Base-by-base conservation (phyloP, 2,329 filamentous ascomycete genomes). In the Xylariales sp. region DNA sequence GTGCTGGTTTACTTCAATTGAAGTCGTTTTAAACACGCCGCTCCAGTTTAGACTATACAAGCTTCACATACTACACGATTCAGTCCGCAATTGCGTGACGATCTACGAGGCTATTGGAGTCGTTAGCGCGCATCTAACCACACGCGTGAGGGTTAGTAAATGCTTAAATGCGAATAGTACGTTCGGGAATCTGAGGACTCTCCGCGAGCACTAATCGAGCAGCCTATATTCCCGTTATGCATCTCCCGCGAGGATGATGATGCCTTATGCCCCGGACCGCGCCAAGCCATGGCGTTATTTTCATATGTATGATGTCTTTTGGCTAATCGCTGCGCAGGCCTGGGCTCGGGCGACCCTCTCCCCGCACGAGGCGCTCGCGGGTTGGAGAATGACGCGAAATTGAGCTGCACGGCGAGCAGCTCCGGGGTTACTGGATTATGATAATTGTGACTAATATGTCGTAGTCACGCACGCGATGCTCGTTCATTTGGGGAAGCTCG, bases 231-330 rank as follows among this genome's bases (percentile, higher is more conserved):
- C 9, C 49, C 43, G 32, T 7, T 43, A 52, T 28, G 32, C n/a
- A 23, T 36, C 18, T n/a, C 23, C 18, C 9, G 36, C 56, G 23
- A 56, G 48, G 41, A 52, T 59, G 45, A 48, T 30, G 63, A 63
- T 54, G 41, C 12, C 32, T 39, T 39, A 54, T 60, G 60, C 62
- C 59, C 62, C 43, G 48, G 56, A 67, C 53, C 30, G 55, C 61
- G 75, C 75, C 75, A 76, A 76, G 75, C 65, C 64, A 76, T 76
- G 74, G 62, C 75, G 74, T 75, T 76, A 76, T 76, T 75, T 75
- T 69, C 63, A 71, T 73, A 71, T 72, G 48, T 72, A 75, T 75
- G 74, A 70, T 75, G 73, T 56, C 34, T 69, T 75, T 72, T 65
- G 54, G 64, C 53, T 63, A 63, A 65, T 65, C 57, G 18, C 16